Conservation (phyloP, 2,329 filamentous ascomycete species). For the Penicillium sp. region DNA sequence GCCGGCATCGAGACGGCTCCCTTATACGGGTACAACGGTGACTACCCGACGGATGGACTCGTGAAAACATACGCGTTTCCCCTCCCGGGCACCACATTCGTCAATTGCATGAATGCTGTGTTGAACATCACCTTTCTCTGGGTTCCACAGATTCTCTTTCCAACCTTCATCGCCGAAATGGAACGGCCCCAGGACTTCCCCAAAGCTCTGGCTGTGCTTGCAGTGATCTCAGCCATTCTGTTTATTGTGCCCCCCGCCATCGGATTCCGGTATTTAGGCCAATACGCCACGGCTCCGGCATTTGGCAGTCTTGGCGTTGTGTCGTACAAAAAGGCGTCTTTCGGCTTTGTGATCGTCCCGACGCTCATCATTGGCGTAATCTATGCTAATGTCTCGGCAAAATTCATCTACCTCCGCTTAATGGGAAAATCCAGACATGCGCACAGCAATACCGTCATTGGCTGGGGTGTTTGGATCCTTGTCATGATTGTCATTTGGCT, state of each 20-base stretch:
- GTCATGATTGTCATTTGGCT: slow-evolving; percentile 48
- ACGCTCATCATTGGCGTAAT: slow-evolving; percentile 52
- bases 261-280: slow-evolving; percentile 51
- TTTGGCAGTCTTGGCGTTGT: slow-evolving; percentile 49
- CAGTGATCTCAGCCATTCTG: slow-evolving; percentile 46
- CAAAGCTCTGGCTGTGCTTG: slow-evolving; percentile 50
- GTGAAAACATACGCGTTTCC: slow-evolving; percentile 53
- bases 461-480: slow-evolving; percentile 48
- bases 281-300: slow-evolving; percentile 52
- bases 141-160: slow-evolving; percentile 55
- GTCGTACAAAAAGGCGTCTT: slow-evolving; percentile 50
- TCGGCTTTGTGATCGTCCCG: slow-evolving; percentile 54
- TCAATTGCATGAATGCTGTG: slow-evolving; percentile 52
- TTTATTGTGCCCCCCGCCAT: slow-evolving; percentile 53
- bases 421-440: slow-evolving; percentile 47
- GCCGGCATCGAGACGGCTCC: slow-evolving; percentile 49
- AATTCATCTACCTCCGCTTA: slow-evolving; percentile 48
- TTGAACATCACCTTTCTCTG: slow-evolving; percentile 54
- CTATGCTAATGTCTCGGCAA: slow-evolving; percentile 51
- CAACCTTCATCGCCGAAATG: slow-evolving; percentile 55
- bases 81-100: slow-evolving; percentile 47
- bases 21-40: slow-evolving; percentile 47
- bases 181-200: slow-evolving; percentile 52
- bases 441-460: slow-evolving; percentile 49
- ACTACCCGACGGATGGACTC: slow-evolving; percentile 45